Percentiles rank a stretch among this genome's conserved stretches.
These are phyloP conservation scores for Pseudogymnoascus sp. DNA, from an alignment of 2,329 filamentous ascomycete genomes.

Conservation along the genomic window DNA sequence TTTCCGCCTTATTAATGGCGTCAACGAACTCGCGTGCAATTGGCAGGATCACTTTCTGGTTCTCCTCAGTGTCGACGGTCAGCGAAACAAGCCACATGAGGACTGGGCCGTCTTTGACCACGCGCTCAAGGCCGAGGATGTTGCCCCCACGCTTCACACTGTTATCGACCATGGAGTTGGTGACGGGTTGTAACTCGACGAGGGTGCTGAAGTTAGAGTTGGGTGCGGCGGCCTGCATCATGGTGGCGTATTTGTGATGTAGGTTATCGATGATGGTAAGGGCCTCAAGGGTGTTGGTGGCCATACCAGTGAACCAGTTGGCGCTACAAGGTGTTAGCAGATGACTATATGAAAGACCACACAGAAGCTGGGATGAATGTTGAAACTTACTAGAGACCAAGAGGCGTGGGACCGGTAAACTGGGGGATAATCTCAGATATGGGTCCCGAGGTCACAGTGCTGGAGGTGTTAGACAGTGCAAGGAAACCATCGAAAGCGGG, in stretches of 20 bases:
- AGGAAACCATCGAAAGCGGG: slow-evolving; percentile 14
- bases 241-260: slow-evolving; percentile 13
- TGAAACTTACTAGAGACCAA: slow-evolving; percentile 17
- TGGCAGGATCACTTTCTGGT: slow-evolving; percentile 25
- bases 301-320: slow-evolving; percentile 32
- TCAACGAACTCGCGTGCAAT: slow-evolving; percentile 18
- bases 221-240: slow-evolving; percentile 17
- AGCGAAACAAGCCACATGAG: slow-evolving; percentile 16
- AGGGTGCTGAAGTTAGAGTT: slow-evolving; percentile 23
- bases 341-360: slow-evolving; percentile 13
- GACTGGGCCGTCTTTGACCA: slow-evolving; percentile 28
- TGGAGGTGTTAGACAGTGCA: slow-evolving; percentile 16
- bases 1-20: slow-evolving; percentile 12
- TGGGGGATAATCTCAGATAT: slow-evolving; percentile 15
- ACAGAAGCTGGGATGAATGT: slow-evolving; percentile 10
- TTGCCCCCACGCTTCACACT: slow-evolving; percentile 28
- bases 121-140: slow-evolving; percentile 28
- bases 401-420: slow-evolving; percentile 17
- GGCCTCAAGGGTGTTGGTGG: slow-evolving; percentile 15
- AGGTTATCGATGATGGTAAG: slow-evolving; percentile 16
- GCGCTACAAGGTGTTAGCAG: slow-evolving; percentile 18
- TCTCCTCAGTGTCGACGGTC: slow-evolving; percentile 17
- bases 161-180: slow-evolving; percentile 24
- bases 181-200: slow-evolving; percentile 28
- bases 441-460: slow-evolving; percentile 16